Base-by-base conservation (phyloP, 2,329 filamentous ascomycete genomes). In the Colletotrichum somersetense region DNA sequence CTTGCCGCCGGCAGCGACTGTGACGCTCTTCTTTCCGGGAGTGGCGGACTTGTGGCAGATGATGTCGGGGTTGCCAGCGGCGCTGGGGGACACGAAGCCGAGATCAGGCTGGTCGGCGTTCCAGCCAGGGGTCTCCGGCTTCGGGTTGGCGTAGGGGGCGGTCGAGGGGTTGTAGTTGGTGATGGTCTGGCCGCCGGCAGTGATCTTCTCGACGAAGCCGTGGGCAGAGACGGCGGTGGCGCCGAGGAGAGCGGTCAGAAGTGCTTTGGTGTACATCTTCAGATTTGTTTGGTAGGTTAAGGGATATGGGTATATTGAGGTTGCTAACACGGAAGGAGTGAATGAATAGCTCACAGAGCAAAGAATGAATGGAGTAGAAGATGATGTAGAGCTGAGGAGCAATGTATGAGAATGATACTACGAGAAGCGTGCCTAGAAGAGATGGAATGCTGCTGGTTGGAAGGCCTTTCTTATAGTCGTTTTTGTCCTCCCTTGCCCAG, bases 1-100 rank as follows among this genome's bases (percentile, higher is more conserved):
- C 11, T 83, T 84, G 72, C 84, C 83, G 71, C 91, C 91, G n/a
- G 91, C 91, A 18, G 85, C 82, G 44, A 92, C 86, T 4, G 76
- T 76, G 46, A 83, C 81, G 30, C 80, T 81, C 65, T 81, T 79
- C 62, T 79, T 73, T 20, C 81, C 84, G 26, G 84, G 81, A 10
- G 76, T 82, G n/a, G 83, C 85, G 18, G 75, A 79, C 72, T 82
- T 82, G 78, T 86, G 84, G 78, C 86, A 88, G 76, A 84, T 83
- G 74, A 88, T 87, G 66, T 86, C 84, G 23, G 79, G 71, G 7
- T 77, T 77, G 23, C 76, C 76, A 55, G 82, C 83, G 44, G 78
- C 76, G 65, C 79, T 82, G 33, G 86, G 86, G 30, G 81, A 81
- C 61, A 88, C 84, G 76, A 83, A 85, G 23, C 84, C 83, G 67